Evolutionary conservation across 2,329 filamentous ascomycete genomes (phyloP).

Genomic region (Phoma sp.): DNA sequence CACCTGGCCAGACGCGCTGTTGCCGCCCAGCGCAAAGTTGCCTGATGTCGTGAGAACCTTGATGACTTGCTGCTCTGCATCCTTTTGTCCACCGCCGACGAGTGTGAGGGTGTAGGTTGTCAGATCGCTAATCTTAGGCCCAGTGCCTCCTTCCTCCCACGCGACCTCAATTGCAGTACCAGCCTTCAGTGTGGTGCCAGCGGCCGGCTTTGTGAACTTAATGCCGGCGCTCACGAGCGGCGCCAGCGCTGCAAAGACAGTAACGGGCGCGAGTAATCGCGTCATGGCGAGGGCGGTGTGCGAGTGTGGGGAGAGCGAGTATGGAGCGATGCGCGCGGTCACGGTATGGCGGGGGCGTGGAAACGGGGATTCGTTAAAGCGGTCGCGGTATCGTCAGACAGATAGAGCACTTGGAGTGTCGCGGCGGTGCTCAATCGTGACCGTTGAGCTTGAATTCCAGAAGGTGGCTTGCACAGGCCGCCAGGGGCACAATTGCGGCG

Average conservation of each 20-base stretch:
- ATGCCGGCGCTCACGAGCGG: slow-evolving; percentile 59
- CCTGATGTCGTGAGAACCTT: slow-evolving; percentile 51
- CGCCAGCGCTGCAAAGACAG: slow-evolving; percentile 46
- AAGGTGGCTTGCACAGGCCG: slow-evolving; percentile 35
- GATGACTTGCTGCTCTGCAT: slow-evolving; percentile 6
- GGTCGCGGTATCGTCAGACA: not conserved
- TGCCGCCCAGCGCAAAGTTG: slow-evolving; percentile 50
- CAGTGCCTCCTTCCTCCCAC: slow-evolving; percentile 62
- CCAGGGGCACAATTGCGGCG: slow-evolving; percentile 35
- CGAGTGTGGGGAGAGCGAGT: slow-evolving; percentile 21
- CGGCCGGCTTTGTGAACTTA: slow-evolving; percentile 59
- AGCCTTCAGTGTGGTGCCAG: slow-evolving; percentile 57
- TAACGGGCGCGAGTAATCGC: slow-evolving; percentile 34
- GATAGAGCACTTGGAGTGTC: not conserved
- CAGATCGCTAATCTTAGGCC: slow-evolving; percentile 58
- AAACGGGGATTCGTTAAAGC: not conserved
- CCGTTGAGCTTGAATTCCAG: slow-evolving; percentile 24
- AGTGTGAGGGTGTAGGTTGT: slow-evolving; percentile 64
- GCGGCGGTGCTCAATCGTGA: slow-evolving; percentile 1
- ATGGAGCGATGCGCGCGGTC: slow-evolving; percentile 2
- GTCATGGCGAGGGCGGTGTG: slow-evolving; percentile 30
- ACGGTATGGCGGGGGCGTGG: not conserved
- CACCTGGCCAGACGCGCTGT: slow-evolving; percentile 46
- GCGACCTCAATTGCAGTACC: slow-evolving; percentile 59
- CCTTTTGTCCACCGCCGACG: slow-evolving; percentile 59